Conservation (phyloP, 495 filamentous ascomycete species). For the Podospora sp. region DNA sequence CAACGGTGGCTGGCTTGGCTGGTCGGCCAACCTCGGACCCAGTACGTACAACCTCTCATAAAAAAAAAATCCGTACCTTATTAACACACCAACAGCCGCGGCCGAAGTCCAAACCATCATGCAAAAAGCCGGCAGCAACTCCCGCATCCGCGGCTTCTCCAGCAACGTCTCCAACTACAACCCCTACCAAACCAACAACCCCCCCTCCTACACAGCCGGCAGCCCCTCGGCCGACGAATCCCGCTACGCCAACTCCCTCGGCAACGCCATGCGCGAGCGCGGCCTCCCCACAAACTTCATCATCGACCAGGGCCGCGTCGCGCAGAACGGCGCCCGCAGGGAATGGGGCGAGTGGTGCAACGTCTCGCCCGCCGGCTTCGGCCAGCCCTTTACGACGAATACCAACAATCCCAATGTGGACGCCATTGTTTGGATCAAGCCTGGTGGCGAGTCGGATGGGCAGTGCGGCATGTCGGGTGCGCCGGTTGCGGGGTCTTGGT, state of each 20-base stretch:
- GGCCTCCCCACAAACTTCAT: conserved; percentile 70
- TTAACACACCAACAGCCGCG: too few species aligned
- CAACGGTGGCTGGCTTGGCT: conserved; percentile 73
- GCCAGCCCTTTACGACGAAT: conserved; percentile 59
- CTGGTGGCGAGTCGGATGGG: conserved; percentile 74
- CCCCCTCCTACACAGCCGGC: conserved; percentile 43
- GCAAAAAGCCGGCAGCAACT: conserved; percentile 19
- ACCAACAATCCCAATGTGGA: conserved; percentile 66
- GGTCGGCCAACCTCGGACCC: conserved; percentile 61
- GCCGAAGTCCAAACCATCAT: conserved; percentile 62
- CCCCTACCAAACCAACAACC: conserved; percentile 53
- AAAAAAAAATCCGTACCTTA: too few species aligned
- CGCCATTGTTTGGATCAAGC: conserved; percentile 78
- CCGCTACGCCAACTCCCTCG: conserved; percentile 64
- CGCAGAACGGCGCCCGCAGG: conserved; percentile 60
- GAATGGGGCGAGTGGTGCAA: conserved; percentile 80
- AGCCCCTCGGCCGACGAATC: conserved; percentile 62
- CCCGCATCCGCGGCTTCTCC: conserved; percentile 63
- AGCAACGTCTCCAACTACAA: conserved; percentile 83
- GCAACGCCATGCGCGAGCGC: conserved; percentile 55
- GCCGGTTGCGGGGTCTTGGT: conserved; percentile 70
- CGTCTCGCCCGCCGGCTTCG: conserved; percentile 64
- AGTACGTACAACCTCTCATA: background rate
- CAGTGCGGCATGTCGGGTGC: conserved; percentile 63
- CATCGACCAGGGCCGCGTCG: conserved; percentile 47